A percentile compares a stretch with the other conserved stretches of the same genome.
Evolutionary conservation across 805 yeast genomes (phyloP).

Genomic region (Zygosaccharomyces bailii): DNA sequence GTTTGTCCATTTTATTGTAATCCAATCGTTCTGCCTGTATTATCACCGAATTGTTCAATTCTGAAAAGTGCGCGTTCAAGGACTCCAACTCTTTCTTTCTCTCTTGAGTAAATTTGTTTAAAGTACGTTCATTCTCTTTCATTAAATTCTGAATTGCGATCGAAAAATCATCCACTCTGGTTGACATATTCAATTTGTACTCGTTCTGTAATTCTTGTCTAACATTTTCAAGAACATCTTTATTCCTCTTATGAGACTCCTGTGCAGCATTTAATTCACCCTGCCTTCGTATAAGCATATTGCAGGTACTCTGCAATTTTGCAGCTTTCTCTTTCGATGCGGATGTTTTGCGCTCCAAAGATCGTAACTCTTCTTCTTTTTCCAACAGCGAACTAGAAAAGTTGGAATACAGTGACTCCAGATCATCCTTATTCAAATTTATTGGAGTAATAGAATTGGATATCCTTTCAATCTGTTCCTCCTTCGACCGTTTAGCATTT

Average conservation of each 20-base stretch:
- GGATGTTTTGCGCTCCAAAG: slow-evolving; percentile 25
- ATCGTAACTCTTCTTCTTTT: slow-evolving; percentile 31
- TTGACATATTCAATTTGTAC: slow-evolving; percentile 1
- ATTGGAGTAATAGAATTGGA: slow-evolving; percentile 22
- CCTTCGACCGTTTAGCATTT: slow-evolving; percentile 44
- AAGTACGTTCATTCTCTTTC: slow-evolving; percentile 7
- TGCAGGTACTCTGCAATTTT: slow-evolving; percentile 34
- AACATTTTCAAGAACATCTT: slow-evolving; percentile 14
- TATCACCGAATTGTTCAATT: slow-evolving; percentile 24
- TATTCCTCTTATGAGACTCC: slow-evolving; percentile 22
- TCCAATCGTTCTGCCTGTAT: slow-evolving; percentile 38
- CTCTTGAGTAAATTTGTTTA: slow-evolving; percentile 18
- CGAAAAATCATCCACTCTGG: slow-evolving; percentile 4
- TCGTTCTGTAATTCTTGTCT: slow-evolving; percentile 1
- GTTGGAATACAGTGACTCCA: slow-evolving; percentile 41
- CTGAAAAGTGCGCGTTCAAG: slow-evolving; percentile 17
- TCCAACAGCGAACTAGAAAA: slow-evolving; percentile 37
- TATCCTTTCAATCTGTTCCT: slow-evolving; percentile 52
- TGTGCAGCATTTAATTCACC: slow-evolving; percentile 54
- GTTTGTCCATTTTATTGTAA: slow-evolving; percentile 47
- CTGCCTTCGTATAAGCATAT: slow-evolving; percentile 43
- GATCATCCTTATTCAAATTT: slow-evolving; percentile 36
- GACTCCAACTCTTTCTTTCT: slow-evolving; percentile 11
- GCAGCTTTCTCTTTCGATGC: slow-evolving; percentile 27
- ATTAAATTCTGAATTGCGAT: slow-evolving; percentile 1